Percentiles rank a stretch among this genome's conserved stretches.
Evolutionary conservation across 192 early-diverging fungal species (phyloP).

Genomic region (Coemansia sp.): DNA sequence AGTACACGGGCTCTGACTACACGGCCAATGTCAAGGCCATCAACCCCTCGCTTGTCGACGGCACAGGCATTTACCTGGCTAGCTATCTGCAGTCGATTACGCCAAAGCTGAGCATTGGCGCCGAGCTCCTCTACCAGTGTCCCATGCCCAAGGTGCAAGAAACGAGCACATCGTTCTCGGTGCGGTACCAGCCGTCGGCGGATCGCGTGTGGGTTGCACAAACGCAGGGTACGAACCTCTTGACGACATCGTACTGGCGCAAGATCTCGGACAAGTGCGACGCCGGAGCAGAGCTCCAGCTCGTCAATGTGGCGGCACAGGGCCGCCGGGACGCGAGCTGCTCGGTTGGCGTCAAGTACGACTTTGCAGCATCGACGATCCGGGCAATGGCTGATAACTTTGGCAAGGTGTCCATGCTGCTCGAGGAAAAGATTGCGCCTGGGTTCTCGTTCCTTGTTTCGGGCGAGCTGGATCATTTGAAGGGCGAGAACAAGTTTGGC

Average conservation of each 20-base stretch:
- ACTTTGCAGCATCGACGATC: conserved; percentile 88
- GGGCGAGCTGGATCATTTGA: conserved; percentile 96
- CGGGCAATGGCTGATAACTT: conserved; percentile 89
- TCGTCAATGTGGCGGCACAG: conserved; percentile 60
- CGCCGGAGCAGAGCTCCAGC: conserved; percentile 86
- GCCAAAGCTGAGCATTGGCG: conserved; percentile 75
- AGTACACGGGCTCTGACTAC: conserved; percentile 87
- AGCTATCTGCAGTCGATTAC: conserved; percentile 92
- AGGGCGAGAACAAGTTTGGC: conserved; percentile 82
- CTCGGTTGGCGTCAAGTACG: conserved; percentile 96
- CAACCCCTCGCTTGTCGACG: conserved; percentile 89
- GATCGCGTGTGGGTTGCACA: conserved; percentile 69
- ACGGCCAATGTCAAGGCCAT: conserved; percentile 89
- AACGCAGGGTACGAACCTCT: conserved; percentile 62
- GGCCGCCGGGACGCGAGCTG: conserved; percentile 85
- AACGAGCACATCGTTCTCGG: conserved; percentile 67
- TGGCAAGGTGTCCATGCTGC: conserved; percentile 80
- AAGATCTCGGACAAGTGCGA: conserved; percentile 92
- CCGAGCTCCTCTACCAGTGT: conserved; percentile 81
- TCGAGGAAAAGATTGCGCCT: conserved; percentile 95
- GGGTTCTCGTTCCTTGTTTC: conserved; percentile 86
- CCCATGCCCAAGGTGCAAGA: conserved; percentile 81
- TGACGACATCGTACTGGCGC: conserved; percentile 87
- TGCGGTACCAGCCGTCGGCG: conserved; percentile 64
- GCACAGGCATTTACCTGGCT: conserved; percentile 85